Evolutionary conservation across 1,284 basidiomycete genomes (phyloP).

Genomic region (Malassezia arunalokei): DNA sequence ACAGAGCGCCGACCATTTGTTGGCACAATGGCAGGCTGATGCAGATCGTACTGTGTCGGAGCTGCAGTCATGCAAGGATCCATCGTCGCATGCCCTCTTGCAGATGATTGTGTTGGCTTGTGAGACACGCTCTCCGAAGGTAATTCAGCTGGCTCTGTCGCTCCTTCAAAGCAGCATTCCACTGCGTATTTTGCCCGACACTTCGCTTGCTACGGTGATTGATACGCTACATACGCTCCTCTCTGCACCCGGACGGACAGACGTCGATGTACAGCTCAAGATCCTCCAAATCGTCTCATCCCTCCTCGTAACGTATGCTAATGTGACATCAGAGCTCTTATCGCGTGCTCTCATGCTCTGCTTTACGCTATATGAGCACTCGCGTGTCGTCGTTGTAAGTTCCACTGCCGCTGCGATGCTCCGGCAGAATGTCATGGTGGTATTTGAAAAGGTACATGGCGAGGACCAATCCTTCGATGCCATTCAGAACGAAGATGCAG

Average conservation of each 20-base stretch:
- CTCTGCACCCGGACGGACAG: constrained; percentile 22
- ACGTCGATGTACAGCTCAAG: constrained; percentile 44
- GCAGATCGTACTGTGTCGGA: constrained; percentile 11
- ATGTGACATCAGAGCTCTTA: constrained; percentile 30
- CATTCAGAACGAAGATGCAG: constrained; percentile 37
- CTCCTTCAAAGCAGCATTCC: constrained; percentile 81
- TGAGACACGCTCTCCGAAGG: constrained; percentile 81
- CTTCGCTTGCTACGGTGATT: constrained; percentile 20
- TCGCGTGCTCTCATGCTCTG: constrained; percentile 64
- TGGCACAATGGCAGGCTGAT: constrained; percentile 24
- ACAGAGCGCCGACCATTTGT: constrained; percentile 26
- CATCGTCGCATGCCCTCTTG: constrained; percentile 57
- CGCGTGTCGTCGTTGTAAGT: constrained; percentile 84
- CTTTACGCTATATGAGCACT: constrained; percentile 78
- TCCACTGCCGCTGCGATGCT: constrained; percentile 93
- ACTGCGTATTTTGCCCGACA: constrained; percentile 50
- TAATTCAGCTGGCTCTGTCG: constrained; percentile 78
- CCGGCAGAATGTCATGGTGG: constrained; percentile 90
- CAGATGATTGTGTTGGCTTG: constrained; percentile 86
- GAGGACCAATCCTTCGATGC: constrained; percentile 53
- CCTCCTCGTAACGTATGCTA: constrained; percentile 30
- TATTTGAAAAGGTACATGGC: constrained; percentile 81
- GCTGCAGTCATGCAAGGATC: constrained; percentile 3
- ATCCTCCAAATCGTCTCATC: constrained; percentile 38
- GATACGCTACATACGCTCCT: constrained; percentile 28